Base-by-base conservation (phyloP, 768 basidiomycete species). In the Pulveroboletus ravenelii region DNA sequence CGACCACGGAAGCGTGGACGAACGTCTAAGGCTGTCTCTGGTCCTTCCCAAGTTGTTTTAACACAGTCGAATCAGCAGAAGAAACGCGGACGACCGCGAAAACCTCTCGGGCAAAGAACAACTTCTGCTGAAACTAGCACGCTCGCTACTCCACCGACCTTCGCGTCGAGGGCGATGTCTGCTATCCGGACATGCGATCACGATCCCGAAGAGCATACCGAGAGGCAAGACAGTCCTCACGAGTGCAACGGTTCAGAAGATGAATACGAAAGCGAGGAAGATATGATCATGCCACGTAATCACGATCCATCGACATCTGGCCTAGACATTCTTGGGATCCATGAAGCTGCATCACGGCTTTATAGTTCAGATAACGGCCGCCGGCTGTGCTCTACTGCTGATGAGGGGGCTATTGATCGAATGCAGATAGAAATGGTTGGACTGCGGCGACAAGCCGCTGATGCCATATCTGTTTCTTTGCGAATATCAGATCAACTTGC, bases 1-100 rank as follows among this genome's bases (percentile, higher is more conserved):
- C 80, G 89, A 50, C 89, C 89, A 38, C 80, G 89, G 18, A 91
- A 90, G 63, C 80, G 89, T 50, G 87, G 87, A 23, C 76, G 85
- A 17, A 68, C 79, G 9, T 79, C 75, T 51, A 81, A 83, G 62
- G 73, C 74, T 17, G 59, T 42, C 31, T 41, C 62, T 27, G 56
- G 59, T 12, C 36, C 55, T n/a, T 47, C 53, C 31, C 51, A 54
- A 40, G 43, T 27, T 15, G 58, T 57, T 34, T 23, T 52, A 18
- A 25, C 37, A 0, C 55, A 53, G 37, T 15, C 52, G 20, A 48
- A 50, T 5, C 56, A 63, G 9, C 61, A 64, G n/a, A 77, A 67
- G 61, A 76, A 72, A 45, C 70, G 71, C 30, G 75, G 73, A 14
- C 62, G 74, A 20, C 74, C 74, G 37, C 64, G 70, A 51, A 74